These are phyloP conservation scores for Spraguea lophii DNA, from an alignment of 371 early-diverging fungal species.

Conservation along the genomic window DNA sequence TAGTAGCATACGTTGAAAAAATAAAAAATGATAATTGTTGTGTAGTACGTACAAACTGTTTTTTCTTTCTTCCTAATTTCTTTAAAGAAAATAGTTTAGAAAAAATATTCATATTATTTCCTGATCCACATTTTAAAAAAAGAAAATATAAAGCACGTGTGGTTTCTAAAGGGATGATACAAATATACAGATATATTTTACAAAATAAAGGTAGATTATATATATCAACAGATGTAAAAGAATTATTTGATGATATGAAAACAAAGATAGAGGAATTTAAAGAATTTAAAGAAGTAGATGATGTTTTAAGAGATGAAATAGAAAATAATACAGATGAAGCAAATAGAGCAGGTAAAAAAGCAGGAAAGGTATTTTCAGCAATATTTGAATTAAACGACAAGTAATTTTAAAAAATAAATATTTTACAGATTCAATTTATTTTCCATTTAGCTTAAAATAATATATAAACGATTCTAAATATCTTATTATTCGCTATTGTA, in stretches of 20 bases:
- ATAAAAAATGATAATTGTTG: constrained; percentile 57
- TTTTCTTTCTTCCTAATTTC: constrained; percentile 93
- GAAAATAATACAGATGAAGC: constrained; percentile 30
- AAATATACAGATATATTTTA: constrained; percentile 33
- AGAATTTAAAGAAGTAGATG: constrained; percentile 1
- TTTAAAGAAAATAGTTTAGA: constrained; percentile 69
- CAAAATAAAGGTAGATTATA: constrained; percentile 31
- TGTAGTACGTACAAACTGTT: constrained; percentile 85
- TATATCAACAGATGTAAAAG: constrained; percentile 44
- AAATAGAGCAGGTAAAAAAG: constrained; percentile 26
- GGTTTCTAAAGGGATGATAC: constrained; percentile 51
- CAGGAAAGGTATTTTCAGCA: constrained; percentile 7
- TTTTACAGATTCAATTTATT: too few species aligned
- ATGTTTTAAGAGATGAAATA: too few species aligned
- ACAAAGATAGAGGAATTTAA: constrained; percentile 11
- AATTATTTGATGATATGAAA: constrained; percentile 38
- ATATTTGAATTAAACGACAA: constrained; percentile 7
- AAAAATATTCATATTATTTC: constrained; percentile 85
- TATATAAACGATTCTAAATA: too few species aligned
- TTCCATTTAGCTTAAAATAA: too few species aligned
- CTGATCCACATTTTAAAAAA: constrained; percentile 98
- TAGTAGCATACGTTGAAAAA: constrained; percentile 63
- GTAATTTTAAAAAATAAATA: too few species aligned
- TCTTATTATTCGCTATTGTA: too few species aligned
- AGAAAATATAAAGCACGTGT: constrained; percentile 94